Percentiles rank a stretch among this genome's conserved stretches.
phyloP scores from a whole-genome alignment of 805 yeast genomes.

The Yamadazyma scolyti region DNA sequence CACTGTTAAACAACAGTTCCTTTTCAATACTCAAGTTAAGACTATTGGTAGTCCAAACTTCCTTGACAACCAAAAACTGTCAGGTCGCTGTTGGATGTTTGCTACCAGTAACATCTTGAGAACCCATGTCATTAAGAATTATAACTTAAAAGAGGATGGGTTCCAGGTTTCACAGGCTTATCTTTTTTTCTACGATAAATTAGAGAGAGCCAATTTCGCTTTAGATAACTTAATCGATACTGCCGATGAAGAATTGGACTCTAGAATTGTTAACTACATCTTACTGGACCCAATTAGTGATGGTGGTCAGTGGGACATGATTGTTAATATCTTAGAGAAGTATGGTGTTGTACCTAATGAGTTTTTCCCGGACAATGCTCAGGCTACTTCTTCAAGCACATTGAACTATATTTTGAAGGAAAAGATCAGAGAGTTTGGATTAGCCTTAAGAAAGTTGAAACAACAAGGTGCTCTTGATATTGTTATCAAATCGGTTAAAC shows the following conservation, averaged over 20 bases:
- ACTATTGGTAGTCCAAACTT: constrained; percentile 33
- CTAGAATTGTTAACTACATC: constrained; percentile 65
- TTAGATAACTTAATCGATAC: constrained; percentile 75
- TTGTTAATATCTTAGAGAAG: constrained; percentile 69
- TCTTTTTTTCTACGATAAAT: constrained; percentile 79
- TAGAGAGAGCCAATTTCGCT: constrained; percentile 80
- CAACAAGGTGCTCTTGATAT: constrained; percentile 35
- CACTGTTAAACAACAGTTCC: constrained; percentile 23
- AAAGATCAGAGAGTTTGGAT: constrained; percentile 76
- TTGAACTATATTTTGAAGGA: constrained; percentile 64
- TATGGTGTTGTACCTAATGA: constrained; percentile 79
- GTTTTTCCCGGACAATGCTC: constrained; percentile 66
- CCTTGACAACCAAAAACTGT: constrained; percentile 57
- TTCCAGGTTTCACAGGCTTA: constrained; percentile 78
- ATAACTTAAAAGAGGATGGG: constrained; percentile 48
- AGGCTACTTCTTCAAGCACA: constrained; percentile 48
- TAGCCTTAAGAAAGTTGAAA: constrained; percentile 54
- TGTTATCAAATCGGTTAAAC: constrained; percentile 31
- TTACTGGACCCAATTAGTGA: constrained; percentile 67
- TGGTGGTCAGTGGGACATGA: constrained; percentile 90
- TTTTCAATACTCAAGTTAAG: constrained; percentile 35
- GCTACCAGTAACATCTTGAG: constrained; percentile 78
- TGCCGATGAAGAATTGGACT: constrained; percentile 59
- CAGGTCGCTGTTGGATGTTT: constrained; percentile 89
- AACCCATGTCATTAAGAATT: constrained; percentile 54